Evolutionary conservation across 805 yeast species (phyloP), one percentile per base, ranked within the genome.

Genomic region (Hanseniaspora guilliermondii): DNA sequence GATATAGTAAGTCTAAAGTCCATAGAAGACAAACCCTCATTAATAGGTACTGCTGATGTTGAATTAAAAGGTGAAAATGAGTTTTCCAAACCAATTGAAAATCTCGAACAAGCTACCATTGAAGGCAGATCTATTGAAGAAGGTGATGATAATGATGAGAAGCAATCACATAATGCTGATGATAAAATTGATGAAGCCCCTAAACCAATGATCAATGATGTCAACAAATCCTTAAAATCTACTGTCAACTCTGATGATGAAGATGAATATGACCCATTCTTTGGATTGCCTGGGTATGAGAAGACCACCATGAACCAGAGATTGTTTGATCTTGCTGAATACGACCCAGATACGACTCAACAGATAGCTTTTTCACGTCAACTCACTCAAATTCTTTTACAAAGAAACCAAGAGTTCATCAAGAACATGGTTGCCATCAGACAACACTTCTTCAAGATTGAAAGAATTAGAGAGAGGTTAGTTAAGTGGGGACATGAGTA

Each of bases 401-500:
- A 89, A 66, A 79, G 91, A 58, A 78, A 82, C 56, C 88, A 87
- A 63, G 97, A 93, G 67, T 91, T 83, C 64, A 82, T 88, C 50
- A 76, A 91, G 61, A 85, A 88, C 57, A 70, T 93, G 62, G 73
- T 79, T n/a, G 77, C 74, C 36, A 75, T 93, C 37, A 75, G 97
- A 60, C 76, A 76, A 61, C 94, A 88, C 0, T 70, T 91, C 27
- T 79, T 85, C 36, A 77, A 85, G 61, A 91, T 96, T 0, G 86
- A 85, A 60, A 72, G 91, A 57, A 74, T 85, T 60, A 82, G 86
- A 60, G 76, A 76, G 45, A 78, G 80, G 59, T 76, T 93, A 46
- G 76, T 74, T 58, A 76, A 78, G 59, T 91, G 97, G 97, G 85
- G 93, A 55, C 77, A 77, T 61, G 96, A 89, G 64, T 84, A 85